Evolutionary conservation across 2,329 filamentous ascomycete genomes (phyloP).

Genomic region (Fusarium mundagurra): DNA sequence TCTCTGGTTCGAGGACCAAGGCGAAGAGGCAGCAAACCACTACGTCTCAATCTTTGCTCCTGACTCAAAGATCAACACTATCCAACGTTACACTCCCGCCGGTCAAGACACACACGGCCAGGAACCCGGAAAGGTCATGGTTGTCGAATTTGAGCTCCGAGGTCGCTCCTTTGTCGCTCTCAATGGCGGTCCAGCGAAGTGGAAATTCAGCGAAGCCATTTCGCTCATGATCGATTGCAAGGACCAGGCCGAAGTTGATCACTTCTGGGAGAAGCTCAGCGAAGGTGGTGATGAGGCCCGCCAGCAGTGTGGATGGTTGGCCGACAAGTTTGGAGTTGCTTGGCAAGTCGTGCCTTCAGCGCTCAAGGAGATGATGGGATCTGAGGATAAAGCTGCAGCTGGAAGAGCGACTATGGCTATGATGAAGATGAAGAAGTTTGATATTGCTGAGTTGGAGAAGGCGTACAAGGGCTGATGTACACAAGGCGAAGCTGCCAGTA

Average conservation of each 20-base stretch:
- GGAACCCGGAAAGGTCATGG: slow-evolving; percentile 46
- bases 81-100: slow-evolving; percentile 44
- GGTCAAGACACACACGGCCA: slow-evolving; percentile 46
- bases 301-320: slow-evolving; percentile 57
- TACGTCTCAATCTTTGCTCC: slow-evolving; percentile 54
- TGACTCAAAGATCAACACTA: slow-evolving; percentile 49
- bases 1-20: slow-evolving; percentile 56
- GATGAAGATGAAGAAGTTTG: slow-evolving; percentile 56
- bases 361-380: slow-evolving; percentile 48
- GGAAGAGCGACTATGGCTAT: slow-evolving; percentile 48
- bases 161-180: slow-evolving; percentile 53
- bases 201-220: slow-evolving; percentile 53
- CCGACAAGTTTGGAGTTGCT: slow-evolving; percentile 56
- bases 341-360: slow-evolving; percentile 58
- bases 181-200: slow-evolving; percentile 54
- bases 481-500: neutral
- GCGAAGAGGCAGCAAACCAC: slow-evolving; percentile 53
- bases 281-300: slow-evolving; percentile 51
- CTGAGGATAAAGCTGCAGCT: slow-evolving; percentile 48
- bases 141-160: slow-evolving; percentile 52
- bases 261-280: slow-evolving; percentile 56
- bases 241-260: slow-evolving; percentile 58
- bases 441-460: slow-evolving; percentile 51
- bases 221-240: slow-evolving; percentile 57
- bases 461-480: slow-evolving; percentile 40